Conservation (phyloP, 2,329 filamentous ascomycete species). For the Lachnellula occidentalis region DNA sequence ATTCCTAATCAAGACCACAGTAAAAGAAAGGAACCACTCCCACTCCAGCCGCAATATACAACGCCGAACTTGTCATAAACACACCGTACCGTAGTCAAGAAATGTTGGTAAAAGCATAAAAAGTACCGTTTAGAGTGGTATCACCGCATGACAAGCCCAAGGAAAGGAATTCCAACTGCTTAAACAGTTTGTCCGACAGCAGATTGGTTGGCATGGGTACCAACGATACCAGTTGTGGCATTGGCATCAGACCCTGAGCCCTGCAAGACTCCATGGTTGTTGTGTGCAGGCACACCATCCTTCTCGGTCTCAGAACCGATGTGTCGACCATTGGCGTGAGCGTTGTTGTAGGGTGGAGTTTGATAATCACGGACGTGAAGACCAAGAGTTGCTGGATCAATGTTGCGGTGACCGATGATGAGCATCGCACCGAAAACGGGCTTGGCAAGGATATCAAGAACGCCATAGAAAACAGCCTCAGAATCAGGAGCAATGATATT, state of each 20-base stretch:
- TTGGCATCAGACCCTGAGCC: background rate
- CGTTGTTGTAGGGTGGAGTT: background rate
- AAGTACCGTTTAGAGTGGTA: background rate
- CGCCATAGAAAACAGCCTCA: conserved; percentile 62
- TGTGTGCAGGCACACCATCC: background rate
- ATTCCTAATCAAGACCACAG: background rate
- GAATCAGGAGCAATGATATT: conserved; percentile 61
- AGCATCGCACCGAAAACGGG: conserved; percentile 56
- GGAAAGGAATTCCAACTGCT: background rate
- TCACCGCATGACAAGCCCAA: background rate
- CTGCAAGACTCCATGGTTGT: background rate
- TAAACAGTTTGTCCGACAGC: conserved; percentile 3
- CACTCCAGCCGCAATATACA: background rate
- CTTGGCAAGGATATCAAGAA: conserved; percentile 61
- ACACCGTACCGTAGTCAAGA: background rate
- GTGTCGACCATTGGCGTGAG: background rate
- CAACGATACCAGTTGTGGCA: background rate
- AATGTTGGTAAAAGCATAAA: background rate
- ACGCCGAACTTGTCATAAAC: background rate
- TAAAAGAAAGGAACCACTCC: background rate
- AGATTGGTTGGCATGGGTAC: conserved; percentile 1
- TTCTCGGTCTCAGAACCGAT: background rate
- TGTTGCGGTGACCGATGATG: conserved; percentile 55
- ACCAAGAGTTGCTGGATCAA: conserved; percentile 52
- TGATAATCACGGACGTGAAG: conserved; percentile 35